These are phyloP conservation scores for Suhomyces choctaworum DNA, from an alignment of 1,139 yeast genomes.

Conservation along the genomic window DNA sequence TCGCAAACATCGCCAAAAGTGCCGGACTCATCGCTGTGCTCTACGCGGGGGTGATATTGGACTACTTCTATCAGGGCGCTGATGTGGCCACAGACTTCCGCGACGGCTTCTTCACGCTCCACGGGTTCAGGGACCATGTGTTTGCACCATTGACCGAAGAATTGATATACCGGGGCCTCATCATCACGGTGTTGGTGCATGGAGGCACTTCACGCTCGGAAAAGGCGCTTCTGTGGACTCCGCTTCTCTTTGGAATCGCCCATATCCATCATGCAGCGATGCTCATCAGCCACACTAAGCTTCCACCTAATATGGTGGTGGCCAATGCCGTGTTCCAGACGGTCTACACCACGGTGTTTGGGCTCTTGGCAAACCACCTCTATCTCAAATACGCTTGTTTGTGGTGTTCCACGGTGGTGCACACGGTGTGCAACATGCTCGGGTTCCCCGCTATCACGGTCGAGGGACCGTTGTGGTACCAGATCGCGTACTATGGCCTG, in stretches of 20 bases:
- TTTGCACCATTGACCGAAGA: conserved; percentile 92
- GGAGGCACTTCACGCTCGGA: conserved; percentile 19
- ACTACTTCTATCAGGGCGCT: conserved; percentile 25
- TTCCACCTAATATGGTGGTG: conserved; percentile 33
- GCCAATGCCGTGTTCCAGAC: conserved; percentile 57
- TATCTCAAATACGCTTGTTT: conserved; percentile 55
- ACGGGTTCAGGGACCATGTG: conserved; percentile 63
- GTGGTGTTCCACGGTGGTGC: conserved; percentile 66
- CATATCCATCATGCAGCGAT: conserved; percentile 85
- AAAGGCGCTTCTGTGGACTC: conserved; percentile 46
- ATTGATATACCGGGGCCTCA: conserved; percentile 67
- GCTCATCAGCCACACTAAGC: conserved; percentile 31
- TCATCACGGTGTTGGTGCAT: conserved; percentile 45
- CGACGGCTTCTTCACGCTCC: conserved; percentile 34
- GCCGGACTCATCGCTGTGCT: conserved; percentile 40
- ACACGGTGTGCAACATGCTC: conserved; percentile 71
- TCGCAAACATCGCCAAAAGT: conserved; percentile 25
- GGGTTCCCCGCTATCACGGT: conserved; percentile 64
- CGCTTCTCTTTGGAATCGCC: conserved; percentile 84
- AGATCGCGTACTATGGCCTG: conserved; percentile 39
- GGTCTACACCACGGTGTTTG: conserved; percentile 76
- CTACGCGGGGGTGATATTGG: conserved; percentile 61
- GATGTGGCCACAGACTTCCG: conserved; percentile 19
- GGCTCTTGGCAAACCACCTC: conserved; percentile 66
- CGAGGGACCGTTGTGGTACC: conserved; percentile 17